Evolutionary conservation across 2,329 filamentous ascomycete species (phyloP), one percentile per base, ranked within the genome.

Genomic region (Penicillium sumatraense): DNA sequence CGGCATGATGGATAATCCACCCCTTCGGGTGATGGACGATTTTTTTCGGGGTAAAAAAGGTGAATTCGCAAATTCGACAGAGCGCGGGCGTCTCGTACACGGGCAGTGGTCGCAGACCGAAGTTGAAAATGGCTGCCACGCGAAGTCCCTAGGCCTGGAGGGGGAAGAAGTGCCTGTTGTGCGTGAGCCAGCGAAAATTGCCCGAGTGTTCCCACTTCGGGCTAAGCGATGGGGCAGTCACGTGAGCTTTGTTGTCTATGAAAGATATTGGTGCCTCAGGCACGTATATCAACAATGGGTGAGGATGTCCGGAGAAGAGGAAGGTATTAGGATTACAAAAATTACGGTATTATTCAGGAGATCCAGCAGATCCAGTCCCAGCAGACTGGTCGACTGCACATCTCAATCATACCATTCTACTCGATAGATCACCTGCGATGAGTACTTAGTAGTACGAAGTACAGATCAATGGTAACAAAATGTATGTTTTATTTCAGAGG

Each of bases 1-100:
- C 83, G 95, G 91, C 95, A 93, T 89, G 74, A 71, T 86, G 77
- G 77, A 72, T 69, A 68, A 71, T 60, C 65, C 67, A 64, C 65
- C 66, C 68, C 64, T 67, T 65, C 57, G 59, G 65, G 60, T 60
- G 53, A 59, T 56, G 57, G 53, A 59, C 56, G 21, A n/a, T n/a
- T 42, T 40, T 57, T 51, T 60, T 50, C 27, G 42, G 44, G 41
- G 53, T 36, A 45, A 52, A 51, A 41, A 41, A 46, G 36, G 52
- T 51, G 52, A 46, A 47, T 31, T 38, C 38, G 56, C 20, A 18
- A 18, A 36, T 16, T 49, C 31, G 50, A 45, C 20, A 52, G 35
- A 49, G 26, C 49, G 59, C 58, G 58, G 57, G 55, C 52, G 65
- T 62, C 54, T 60, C 58, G 60, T 64, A 66, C 64, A 67, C 66